Evolutionary conservation across 129 eudicot species (phyloP).

Genomic region (Solidago caesia): DNA sequence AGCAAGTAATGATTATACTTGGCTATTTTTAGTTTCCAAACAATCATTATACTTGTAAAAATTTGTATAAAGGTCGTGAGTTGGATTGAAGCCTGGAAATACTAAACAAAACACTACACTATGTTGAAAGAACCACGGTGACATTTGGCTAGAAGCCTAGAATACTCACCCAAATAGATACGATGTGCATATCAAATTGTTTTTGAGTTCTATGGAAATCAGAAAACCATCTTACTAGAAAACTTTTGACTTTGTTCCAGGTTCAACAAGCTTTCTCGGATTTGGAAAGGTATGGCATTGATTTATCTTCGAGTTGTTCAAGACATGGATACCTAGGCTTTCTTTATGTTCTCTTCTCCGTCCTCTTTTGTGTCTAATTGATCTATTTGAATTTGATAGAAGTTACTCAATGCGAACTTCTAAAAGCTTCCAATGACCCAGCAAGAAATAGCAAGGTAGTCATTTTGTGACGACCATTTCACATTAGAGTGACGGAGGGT

Average conservation of each 20-base stretch:
- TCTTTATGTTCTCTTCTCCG: not conserved
- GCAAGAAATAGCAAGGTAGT: not conserved
- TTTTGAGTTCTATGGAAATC: not conserved
- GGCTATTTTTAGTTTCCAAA: too few relatives aligned
- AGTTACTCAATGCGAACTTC: not conserved
- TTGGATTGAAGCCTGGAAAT: too few relatives aligned
- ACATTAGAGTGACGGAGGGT: not conserved
- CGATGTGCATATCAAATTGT: not conserved
- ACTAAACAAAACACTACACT: not conserved
- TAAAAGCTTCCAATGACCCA: not conserved
- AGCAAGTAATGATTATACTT: too few relatives aligned
- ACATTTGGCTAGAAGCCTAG: not conserved
- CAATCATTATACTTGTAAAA: too few relatives aligned
- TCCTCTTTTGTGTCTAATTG: not conserved
- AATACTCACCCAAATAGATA: not conserved
- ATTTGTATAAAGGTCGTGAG: too few relatives aligned
- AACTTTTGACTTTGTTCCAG: slow-evolving; percentile 38
- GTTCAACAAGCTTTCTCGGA: slow-evolving; percentile 86
- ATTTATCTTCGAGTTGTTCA: slow-evolving; percentile 13
- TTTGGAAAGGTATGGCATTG: slow-evolving; percentile 64
- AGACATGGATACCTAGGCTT: not conserved
- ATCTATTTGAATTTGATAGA: not conserved
- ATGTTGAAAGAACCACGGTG: not conserved
- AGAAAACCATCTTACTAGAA: slow-evolving; percentile 7
- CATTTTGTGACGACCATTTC: not conserved